These are phyloP conservation scores for Russula abietina DNA, from an alignment of 768 basidiomycete species.

Conservation along the genomic window DNA sequence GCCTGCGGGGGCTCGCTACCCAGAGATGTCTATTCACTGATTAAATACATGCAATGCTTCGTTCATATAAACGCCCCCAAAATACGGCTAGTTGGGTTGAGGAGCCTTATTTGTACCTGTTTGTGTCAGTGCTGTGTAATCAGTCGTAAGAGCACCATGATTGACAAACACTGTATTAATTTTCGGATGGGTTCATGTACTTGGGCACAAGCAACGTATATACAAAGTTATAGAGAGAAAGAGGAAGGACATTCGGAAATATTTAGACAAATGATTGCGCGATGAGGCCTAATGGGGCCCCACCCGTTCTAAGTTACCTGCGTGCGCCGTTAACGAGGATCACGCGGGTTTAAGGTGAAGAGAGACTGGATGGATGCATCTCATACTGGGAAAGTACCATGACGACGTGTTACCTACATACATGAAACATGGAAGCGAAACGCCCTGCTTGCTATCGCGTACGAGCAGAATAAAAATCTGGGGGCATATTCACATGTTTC, in stretches of 20 bases:
- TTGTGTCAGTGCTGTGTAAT: too few species aligned
- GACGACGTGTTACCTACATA: neutral
- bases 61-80: too few species aligned
- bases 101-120: too few species aligned
- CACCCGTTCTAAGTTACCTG: neutral
- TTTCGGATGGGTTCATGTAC: too few species aligned
- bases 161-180: too few species aligned
- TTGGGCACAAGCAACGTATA: too few species aligned
- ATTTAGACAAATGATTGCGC: neutral
- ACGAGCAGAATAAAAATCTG: neutral
- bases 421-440: neutral
- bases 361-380: neutral
- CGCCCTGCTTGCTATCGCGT: neutral
- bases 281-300: neutral
- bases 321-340: neutral
- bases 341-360: neutral
- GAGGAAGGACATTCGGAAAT: neutral
- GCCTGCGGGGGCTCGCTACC: too few species aligned
- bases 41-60: too few species aligned
- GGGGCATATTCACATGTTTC: neutral
- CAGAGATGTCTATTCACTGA: too few species aligned
- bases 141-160: too few species aligned
- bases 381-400: slow-evolving; percentile 1
- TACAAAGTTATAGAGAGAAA: too few species aligned
- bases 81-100: too few species aligned